Evolutionary conservation across 768 basidiomycete genomes (phyloP).

Genomic region (Lactarius quietus): DNA sequence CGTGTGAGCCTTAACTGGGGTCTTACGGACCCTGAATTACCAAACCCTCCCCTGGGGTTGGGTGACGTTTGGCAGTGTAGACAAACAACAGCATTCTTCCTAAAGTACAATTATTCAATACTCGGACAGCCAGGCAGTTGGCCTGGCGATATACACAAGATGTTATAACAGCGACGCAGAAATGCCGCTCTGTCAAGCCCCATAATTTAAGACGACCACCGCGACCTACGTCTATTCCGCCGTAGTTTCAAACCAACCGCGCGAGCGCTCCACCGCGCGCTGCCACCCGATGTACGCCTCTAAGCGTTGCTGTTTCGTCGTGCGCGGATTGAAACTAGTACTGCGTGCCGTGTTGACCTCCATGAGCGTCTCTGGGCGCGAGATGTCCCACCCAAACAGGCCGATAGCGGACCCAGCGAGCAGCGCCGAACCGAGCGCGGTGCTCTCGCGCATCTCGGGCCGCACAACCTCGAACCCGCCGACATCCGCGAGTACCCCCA

Average conservation of each 20-base stretch:
- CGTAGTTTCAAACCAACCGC: constrained; percentile 69
- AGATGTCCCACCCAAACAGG: constrained; percentile 91
- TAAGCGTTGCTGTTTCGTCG: constrained; percentile 51
- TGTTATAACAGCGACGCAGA: neutral
- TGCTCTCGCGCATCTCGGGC: constrained; percentile 96
- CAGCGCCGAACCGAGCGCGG: constrained; percentile 92
- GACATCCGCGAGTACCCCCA: constrained; percentile 83
- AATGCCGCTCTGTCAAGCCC: neutral
- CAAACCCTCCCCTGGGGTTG: no score
- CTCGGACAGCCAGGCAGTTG: neutral
- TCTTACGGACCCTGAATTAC: no score
- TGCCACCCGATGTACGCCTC: constrained; percentile 82
- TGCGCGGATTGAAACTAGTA: constrained; percentile 58
- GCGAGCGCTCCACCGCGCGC: constrained; percentile 79
- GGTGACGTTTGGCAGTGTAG: no score
- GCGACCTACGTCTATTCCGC: constrained; percentile 24
- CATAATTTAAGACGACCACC: neutral
- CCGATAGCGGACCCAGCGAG: constrained; percentile 86
- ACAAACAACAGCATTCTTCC: neutral
- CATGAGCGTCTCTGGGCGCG: constrained; percentile 72
- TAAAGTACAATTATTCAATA: neutral
- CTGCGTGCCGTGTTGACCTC: constrained; percentile 88
- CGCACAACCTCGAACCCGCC: constrained; percentile 90
- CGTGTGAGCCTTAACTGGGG: no score
- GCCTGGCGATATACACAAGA: neutral